phyloP scores from a whole-genome alignment of 345 rosid species.

The Microthlaspi erraticum region DNA sequence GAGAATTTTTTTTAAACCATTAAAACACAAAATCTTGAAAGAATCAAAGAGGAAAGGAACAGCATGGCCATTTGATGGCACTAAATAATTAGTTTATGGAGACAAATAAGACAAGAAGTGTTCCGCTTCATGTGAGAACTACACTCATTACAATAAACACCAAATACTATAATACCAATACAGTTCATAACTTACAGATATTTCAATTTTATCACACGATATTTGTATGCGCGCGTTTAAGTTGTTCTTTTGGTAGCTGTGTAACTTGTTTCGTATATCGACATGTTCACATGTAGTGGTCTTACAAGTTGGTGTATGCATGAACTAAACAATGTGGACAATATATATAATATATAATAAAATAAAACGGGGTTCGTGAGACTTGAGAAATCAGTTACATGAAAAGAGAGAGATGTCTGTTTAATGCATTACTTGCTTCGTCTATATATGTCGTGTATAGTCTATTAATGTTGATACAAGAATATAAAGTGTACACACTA shows the following conservation, averaged over 20 bases:
- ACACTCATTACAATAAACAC: constrained; percentile 4
- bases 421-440: background rate
- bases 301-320: background rate
- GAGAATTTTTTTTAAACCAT: background rate
- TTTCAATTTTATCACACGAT: background rate
- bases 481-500: background rate
- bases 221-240: constrained; percentile 4
- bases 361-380: background rate
- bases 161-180: constrained; percentile 19
- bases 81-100: constrained; percentile 6
- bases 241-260: background rate
- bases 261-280: constrained; percentile 5
- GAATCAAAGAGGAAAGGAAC: constrained; percentile 6
- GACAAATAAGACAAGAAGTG: constrained; percentile 11
- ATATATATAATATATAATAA: no score
- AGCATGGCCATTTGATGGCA: constrained; percentile 20
- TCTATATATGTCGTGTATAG: background rate
- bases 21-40: background rate
- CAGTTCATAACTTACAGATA: constrained; percentile 1
- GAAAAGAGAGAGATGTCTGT: background rate
- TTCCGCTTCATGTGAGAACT: constrained; percentile 18
- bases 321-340: background rate
- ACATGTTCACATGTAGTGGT: constrained; percentile 9
- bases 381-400: background rate
- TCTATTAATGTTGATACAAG: background rate